phyloP scores from a whole-genome alignment of 371 early-diverging fungal genomes.

The Ordospora pajunii region DNA sequence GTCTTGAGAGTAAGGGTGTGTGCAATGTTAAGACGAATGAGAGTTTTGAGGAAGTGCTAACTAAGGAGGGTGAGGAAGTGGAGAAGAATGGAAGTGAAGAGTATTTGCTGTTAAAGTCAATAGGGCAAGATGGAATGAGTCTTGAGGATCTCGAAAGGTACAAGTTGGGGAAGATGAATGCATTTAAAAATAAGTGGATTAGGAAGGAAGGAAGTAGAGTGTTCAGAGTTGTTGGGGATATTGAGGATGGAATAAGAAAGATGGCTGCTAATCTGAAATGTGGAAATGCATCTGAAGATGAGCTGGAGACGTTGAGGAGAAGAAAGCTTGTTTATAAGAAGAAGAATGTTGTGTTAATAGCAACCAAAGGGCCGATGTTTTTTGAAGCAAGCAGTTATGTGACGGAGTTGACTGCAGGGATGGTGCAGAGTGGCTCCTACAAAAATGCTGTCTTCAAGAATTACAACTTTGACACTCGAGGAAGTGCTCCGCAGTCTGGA shows the following conservation, averaged over 20 bases:
- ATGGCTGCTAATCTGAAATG: neutral
- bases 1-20: conserved; percentile 40
- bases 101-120: conserved; percentile 33
- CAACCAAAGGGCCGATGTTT: conserved; percentile 77
- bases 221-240: conserved; percentile 14
- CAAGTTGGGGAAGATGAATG: conserved; percentile 37
- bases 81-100: conserved; percentile 52
- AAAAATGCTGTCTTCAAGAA: conserved; percentile 80
- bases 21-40: conserved; percentile 26
- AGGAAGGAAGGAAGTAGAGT: conserved; percentile 31
- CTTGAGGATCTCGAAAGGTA: conserved; percentile 4
- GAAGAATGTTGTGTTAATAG: conserved; percentile 64
- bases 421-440: conserved; percentile 72
- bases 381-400: conserved; percentile 72
- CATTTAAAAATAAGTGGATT: conserved; percentile 55
- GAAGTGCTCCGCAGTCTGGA: conserved; percentile 74
- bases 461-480: conserved; percentile 88
- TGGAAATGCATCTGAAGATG: neutral
- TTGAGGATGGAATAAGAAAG: conserved; percentile 22
- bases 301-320: conserved; percentile 48
- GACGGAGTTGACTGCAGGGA: conserved; percentile 85
- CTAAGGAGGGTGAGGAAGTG: conserved; percentile 49
- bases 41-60: conserved; percentile 12
- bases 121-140: conserved; percentile 17
- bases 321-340: conserved; percentile 47